Evolutionary conservation across 1,284 basidiomycete species (phyloP).

Genomic region (Tilletia indica): DNA sequence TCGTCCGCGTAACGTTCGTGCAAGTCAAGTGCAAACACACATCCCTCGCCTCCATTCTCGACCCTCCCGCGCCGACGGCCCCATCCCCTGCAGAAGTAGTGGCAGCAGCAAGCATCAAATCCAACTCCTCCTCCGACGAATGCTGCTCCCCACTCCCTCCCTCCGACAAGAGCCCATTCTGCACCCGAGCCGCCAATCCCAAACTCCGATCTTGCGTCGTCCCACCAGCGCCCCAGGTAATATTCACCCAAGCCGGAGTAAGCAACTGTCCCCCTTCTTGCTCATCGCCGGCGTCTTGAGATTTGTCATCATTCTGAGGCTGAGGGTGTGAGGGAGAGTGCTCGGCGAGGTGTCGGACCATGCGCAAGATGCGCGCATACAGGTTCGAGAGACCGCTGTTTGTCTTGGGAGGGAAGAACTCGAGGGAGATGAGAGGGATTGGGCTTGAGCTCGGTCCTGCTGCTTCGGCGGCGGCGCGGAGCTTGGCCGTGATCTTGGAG

Average conservation of each 20-base stretch:
- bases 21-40: slow-evolving; percentile 94
- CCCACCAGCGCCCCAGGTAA: slow-evolving; percentile 97
- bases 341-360: slow-evolving; percentile 67
- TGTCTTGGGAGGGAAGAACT: slow-evolving; percentile 93
- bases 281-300: not conserved
- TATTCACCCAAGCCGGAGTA: slow-evolving; percentile 60
- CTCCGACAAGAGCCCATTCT: slow-evolving; percentile 35
- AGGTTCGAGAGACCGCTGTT: slow-evolving; percentile 75
- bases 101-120: not conserved
- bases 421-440: slow-evolving; percentile 74
- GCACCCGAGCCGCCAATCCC: slow-evolving; percentile 64
- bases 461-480: not conserved
- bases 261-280: not conserved
- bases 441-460: not conserved
- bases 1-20: slow-evolving; percentile 79
- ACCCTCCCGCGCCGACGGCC: too few relatives aligned
- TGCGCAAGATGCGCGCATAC: slow-evolving; percentile 47
- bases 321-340: not conserved
- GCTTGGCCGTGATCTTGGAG: slow-evolving; percentile 14
- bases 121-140: not conserved
- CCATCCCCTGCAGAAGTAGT: too few relatives aligned
- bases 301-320: not conserved
- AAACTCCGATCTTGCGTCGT: slow-evolving; percentile 82
- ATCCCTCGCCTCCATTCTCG: slow-evolving; percentile 67
- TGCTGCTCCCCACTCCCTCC: too few relatives aligned